phyloP scores from a whole-genome alignment of 129 eudicot species.

The Artemisia tridentata region DNA sequence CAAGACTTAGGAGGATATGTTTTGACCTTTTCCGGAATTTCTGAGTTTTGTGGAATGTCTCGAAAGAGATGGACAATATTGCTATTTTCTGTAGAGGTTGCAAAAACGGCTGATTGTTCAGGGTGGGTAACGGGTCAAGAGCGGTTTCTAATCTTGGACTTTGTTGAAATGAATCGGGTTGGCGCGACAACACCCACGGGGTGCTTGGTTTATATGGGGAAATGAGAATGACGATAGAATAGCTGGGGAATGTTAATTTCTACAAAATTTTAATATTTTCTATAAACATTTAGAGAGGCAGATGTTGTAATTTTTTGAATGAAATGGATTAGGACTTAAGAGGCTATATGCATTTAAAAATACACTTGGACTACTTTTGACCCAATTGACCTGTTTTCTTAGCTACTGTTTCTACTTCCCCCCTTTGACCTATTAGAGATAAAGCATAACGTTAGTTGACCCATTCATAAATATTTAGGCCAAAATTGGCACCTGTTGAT shows the following conservation, averaged over 20 bases:
- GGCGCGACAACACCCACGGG: too few relatives aligned
- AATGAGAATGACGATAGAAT: too few relatives aligned
- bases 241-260: neutral
- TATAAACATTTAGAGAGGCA: neutral
- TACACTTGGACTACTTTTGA: neutral
- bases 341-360: neutral
- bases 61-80: too few relatives aligned
- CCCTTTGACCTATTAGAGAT: neutral
- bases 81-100: too few relatives aligned
- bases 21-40: too few relatives aligned
- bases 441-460: neutral
- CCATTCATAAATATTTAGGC: neutral
- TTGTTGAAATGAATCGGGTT: too few relatives aligned
- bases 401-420: neutral
- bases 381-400: neutral
- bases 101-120: too few relatives aligned
- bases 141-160: too few relatives aligned
- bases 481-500: neutral
- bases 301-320: neutral
- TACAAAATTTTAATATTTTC: neutral
- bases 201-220: too few relatives aligned
- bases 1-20: too few relatives aligned
- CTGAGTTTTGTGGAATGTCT: too few relatives aligned
- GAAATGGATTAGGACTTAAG: neutral
- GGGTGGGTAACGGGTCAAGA: too few relatives aligned